These are phyloP conservation scores for Mucor irregularis DNA, from an alignment of 371 early-diverging fungal species.

Conservation along the genomic window DNA sequence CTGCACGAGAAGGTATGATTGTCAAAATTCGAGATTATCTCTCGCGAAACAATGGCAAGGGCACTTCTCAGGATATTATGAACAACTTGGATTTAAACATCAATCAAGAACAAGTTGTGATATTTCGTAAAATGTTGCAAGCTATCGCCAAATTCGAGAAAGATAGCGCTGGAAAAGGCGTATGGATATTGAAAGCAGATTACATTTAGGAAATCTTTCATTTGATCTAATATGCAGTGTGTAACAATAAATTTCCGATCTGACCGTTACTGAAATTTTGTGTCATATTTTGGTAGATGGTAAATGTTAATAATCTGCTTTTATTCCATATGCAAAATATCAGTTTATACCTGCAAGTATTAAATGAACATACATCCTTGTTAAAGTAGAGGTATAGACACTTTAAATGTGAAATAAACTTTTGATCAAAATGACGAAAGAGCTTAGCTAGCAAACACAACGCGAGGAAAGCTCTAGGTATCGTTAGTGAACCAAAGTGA, in stretches of 20 bases:
- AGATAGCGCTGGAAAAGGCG: slow-evolving; percentile 35
- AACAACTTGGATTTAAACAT: slow-evolving; percentile 45
- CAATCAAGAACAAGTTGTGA: slow-evolving; percentile 46
- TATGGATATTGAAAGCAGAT: slow-evolving; percentile 57
- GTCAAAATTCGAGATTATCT: slow-evolving; percentile 58
- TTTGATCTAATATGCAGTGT: background rate
- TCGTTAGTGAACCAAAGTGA: no score
- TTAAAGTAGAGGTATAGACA: no score
- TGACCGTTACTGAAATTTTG: background rate
- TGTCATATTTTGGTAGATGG: no score
- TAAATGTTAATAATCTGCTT: no score
- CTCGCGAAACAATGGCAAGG: slow-evolving; percentile 45
- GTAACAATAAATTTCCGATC: background rate
- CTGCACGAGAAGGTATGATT: slow-evolving; percentile 44
- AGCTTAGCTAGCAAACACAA: no score
- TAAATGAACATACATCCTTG: no score
- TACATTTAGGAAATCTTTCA: slow-evolving; percentile 36
- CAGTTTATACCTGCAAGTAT: no score
- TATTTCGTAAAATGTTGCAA: slow-evolving; percentile 70
- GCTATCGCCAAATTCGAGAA: slow-evolving; percentile 61
- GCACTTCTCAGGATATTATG: slow-evolving; percentile 53
- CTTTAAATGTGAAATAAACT: no score
- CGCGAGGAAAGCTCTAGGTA: no score
- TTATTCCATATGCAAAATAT: no score
- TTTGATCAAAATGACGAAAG: no score